Base-by-base conservation (phyloP, 495 filamentous ascomycete species). In the Polyplosphaeria fusca region DNA sequence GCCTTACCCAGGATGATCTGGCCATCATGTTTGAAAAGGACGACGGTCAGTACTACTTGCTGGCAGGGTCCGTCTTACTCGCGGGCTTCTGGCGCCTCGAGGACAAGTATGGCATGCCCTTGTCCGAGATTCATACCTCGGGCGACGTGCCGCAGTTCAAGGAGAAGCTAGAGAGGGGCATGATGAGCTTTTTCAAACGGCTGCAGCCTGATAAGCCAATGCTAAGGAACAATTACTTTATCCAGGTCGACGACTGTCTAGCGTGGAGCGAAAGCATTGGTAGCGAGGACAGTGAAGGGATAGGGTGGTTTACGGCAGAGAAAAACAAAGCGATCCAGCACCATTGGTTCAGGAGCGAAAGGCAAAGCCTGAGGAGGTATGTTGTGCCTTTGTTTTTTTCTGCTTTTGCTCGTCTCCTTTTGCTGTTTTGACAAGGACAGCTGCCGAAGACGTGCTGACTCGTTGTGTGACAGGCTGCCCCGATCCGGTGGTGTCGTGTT, bases 41-140 rank as follows among this genome's bases (percentile, higher is more conserved):
- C 1, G 87, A 95, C 64, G 86, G 88, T 22, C 83, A 92, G 68
- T 95, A 96, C 72, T 88, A 91, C 70, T 81, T 94, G 1, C 77
- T 89, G 1, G 88, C 89, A 2, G 91, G 89, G 12, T 78, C 85
- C 4, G 85, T 93, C 47, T 76, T 95, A 9, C 77, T 96, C 0
- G 81, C 89, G 0, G 90, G 89, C 0, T 96, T 95, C 74, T 95
- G 89, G 91, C 82, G 88, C 5, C 79, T 95, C 4, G 74, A 79
- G 47, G 88, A 95, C 65, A 94, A 96, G 72, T 84, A 87, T 68
- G 86, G 86, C 5, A 93, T 96, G 90, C 75, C 78, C 20, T 71
- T 95, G 3, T 83, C 80, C 1, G 86, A 93, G 60, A 93, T 96
- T 67, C 91, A 96, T 67, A 89, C 86, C 0, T 82, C 80, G 1